These are phyloP conservation scores for Erodium texanum DNA, from an alignment of 441 rosid genomes.

Conservation along the genomic window DNA sequence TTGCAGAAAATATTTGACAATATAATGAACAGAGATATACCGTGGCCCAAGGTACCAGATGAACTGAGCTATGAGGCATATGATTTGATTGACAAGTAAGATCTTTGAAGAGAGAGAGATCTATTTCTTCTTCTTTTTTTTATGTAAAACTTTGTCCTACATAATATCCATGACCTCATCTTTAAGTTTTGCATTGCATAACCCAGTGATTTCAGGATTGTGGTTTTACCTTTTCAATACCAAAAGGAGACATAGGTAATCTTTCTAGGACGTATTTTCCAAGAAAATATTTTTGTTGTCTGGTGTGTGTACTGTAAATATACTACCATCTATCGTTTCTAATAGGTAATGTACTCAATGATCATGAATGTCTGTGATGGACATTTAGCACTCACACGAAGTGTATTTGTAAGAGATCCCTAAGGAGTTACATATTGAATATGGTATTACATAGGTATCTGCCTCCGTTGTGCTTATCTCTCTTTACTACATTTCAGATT, in stretches of 20 bases:
- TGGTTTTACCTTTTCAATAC: too few species aligned
- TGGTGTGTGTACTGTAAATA: too few species aligned
- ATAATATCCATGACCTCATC: background rate
- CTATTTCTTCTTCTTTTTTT: background rate
- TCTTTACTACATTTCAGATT: constrained; percentile 40
- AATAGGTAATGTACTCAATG: too few species aligned
- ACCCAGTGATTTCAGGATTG: constrained; percentile 2
- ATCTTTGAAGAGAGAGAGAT: constrained; percentile 1
- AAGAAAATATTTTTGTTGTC: background rate
- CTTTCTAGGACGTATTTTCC: background rate
- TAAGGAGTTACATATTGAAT: too few species aligned
- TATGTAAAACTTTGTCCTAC: background rate
- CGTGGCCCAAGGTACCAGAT: constrained; percentile 87
- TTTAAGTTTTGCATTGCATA: constrained; percentile 3
- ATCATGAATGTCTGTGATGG: background rate
- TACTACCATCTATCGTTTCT: too few species aligned
- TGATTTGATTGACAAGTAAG: constrained; percentile 87
- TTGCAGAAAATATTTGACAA: constrained; percentile 92
- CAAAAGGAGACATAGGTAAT: background rate
- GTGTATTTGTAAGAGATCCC: background rate
- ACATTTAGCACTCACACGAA: background rate
- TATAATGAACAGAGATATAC: constrained; percentile 89
- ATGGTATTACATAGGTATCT: background rate
- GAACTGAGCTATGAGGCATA: constrained; percentile 69
- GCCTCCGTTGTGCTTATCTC: background rate